A percentile compares a stretch with the other conserved stretches of the same genome.
Conservation (phyloP, 108 stramenopile genomes). For the Cylindrotheca fusiformis region DNA sequence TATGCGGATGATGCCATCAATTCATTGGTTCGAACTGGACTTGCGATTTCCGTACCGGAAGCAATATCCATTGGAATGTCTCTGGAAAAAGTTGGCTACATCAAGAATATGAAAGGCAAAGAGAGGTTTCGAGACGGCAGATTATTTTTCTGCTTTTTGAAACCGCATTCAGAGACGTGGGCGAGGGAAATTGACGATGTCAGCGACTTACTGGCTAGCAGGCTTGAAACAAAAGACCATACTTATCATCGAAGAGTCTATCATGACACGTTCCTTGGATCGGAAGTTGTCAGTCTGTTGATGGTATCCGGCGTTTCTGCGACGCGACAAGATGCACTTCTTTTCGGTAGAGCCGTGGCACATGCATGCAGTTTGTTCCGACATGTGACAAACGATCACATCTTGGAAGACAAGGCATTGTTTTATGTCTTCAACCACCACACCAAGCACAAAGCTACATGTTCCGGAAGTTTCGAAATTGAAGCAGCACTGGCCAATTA, state of each 20-base stretch:
- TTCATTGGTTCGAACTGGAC: conserved; percentile 41
- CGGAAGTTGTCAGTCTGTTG: not conserved
- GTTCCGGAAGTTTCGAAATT: too few species aligned
- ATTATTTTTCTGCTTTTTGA: not conserved
- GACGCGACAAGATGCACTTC: not conserved
- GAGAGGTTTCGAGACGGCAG: not conserved
- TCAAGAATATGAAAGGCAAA: not conserved
- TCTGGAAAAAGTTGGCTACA: conserved; percentile 2
- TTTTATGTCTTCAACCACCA: not conserved
- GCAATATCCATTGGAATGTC: conserved; percentile 29
- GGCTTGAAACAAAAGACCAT: not conserved
- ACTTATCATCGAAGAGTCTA: not conserved
- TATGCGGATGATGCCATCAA: conserved; percentile 57
- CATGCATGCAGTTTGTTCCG: not conserved
- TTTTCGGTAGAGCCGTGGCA: not conserved
- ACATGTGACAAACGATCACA: not conserved
- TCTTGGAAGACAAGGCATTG: not conserved
- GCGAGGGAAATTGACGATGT: not conserved
- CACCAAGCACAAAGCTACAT: not conserved
- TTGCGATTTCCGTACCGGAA: conserved; percentile 44
- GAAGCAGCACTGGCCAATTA: too few species aligned
- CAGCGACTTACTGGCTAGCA: not conserved
- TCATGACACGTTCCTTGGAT: not conserved
- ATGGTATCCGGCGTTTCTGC: not conserved
- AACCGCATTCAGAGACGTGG: not conserved